Percentiles rank a stretch among this genome's conserved stretches.
These are phyloP conservation scores for Mrakia gelida DNA, from an alignment of 768 basidiomycete species.

Conservation along the genomic window DNA sequence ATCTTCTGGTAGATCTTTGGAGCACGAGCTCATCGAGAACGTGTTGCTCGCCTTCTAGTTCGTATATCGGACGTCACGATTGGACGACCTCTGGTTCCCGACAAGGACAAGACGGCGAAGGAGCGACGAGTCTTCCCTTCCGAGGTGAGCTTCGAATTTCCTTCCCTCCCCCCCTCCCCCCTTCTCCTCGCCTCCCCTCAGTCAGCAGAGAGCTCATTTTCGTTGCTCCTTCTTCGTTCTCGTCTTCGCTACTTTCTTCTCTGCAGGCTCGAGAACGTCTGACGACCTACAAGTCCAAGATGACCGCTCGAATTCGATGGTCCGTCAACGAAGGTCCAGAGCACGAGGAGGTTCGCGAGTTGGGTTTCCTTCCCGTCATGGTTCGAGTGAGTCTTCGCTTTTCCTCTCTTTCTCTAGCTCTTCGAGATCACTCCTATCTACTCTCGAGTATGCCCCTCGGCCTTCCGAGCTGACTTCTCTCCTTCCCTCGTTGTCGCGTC, in stretches of 20 bases:
- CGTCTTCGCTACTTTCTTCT: not conserved
- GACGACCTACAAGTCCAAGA: constrained; percentile 83
- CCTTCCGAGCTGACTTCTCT: not conserved
- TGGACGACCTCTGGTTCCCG: constrained; percentile 77
- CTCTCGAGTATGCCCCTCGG: no score
- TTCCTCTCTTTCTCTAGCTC: not conserved
- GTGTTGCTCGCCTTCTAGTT: constrained; percentile 54
- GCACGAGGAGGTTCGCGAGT: constrained; percentile 69
- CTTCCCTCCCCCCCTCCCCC: not conserved
- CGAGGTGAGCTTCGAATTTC: constrained; percentile 55
- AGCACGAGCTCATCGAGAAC: not conserved
- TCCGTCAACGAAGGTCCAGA: constrained; percentile 65
- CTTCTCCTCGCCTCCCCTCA: no score
- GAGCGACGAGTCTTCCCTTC: constrained; percentile 80
- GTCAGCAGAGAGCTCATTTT: constrained; percentile 4
- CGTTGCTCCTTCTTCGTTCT: not conserved
- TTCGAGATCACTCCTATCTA: not conserved
- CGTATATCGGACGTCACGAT: constrained; percentile 84
- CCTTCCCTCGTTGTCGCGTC: not conserved
- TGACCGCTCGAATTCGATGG: constrained; percentile 84
- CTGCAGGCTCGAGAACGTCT: constrained; percentile 83
- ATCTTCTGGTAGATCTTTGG: not conserved
- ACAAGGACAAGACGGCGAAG: constrained; percentile 66
- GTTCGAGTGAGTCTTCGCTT: constrained; percentile 63
- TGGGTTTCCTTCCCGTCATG: constrained; percentile 94